A percentile compares a stretch with the other conserved stretches of the same genome.
Evolutionary conservation across 1,284 basidiomycete species (phyloP).

Genomic region (Papiliotrema flavescens): DNA sequence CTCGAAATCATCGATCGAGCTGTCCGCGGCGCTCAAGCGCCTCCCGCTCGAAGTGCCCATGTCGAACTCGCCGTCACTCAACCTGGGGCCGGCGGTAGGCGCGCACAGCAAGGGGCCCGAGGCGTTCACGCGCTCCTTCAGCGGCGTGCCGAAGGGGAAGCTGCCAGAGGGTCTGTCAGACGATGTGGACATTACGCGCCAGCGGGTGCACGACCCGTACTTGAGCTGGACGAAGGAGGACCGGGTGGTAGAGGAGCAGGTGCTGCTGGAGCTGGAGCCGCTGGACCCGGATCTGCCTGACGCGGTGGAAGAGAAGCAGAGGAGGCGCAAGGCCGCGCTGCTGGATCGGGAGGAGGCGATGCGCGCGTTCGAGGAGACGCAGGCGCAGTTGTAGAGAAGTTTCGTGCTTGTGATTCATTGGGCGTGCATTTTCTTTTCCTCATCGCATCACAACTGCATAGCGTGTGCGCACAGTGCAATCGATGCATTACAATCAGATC

Average conservation of each 20-base stretch:
- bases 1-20: slow-evolving; percentile 1
- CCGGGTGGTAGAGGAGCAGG: too few relatives aligned
- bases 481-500: neutral
- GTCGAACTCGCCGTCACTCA: neutral
- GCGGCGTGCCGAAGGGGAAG: neutral
- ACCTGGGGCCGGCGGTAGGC: neutral
- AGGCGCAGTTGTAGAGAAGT: slow-evolving; percentile 9
- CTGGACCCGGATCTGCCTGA: slow-evolving; percentile 7
- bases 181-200: slow-evolving; percentile 3
- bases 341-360: slow-evolving; percentile 7
- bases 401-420: neutral
- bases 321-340: neutral
- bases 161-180: slow-evolving; percentile 5
- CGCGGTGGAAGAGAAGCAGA: slow-evolving; percentile 3
- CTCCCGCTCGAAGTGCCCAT: neutral
- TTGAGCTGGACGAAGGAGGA: neutral
- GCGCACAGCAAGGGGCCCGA: neutral
- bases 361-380: slow-evolving; percentile 5
- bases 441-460: neutral
- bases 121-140: slow-evolving; percentile 1
- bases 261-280: neutral
- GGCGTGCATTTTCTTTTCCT: too few relatives aligned
- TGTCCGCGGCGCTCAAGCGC: neutral
- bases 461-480: neutral
- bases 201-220: neutral